A percentile compares a stretch with the other conserved stretches of the same genome.
These are phyloP conservation scores for Alternaria atra DNA, from an alignment of 2,329 filamentous ascomycete genomes.

Conservation along the genomic window DNA sequence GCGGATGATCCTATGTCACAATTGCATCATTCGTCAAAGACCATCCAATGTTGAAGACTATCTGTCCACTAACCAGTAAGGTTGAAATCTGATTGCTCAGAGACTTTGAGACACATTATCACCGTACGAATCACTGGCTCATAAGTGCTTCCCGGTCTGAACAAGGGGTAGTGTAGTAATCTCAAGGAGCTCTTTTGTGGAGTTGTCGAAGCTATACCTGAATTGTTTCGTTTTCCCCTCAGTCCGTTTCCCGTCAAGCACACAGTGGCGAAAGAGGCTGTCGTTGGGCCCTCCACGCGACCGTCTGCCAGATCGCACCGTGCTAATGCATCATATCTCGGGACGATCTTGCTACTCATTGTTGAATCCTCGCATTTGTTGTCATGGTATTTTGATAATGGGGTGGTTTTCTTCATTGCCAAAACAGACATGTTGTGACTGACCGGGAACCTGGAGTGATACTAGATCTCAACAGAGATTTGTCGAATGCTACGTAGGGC, in stretches of 20 bases:
- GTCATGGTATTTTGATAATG: background rate
- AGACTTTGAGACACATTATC: conserved; percentile 3
- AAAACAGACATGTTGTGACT: background rate
- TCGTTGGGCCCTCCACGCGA: background rate
- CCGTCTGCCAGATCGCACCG: background rate
- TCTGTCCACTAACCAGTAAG: background rate
- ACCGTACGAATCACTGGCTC: conserved; percentile 10
- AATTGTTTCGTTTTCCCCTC: conserved; percentile 22
- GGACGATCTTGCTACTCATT: conserved; percentile 1
- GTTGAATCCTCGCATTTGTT: background rate
- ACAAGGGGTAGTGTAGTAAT: background rate
- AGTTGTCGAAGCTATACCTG: conserved; percentile 17
- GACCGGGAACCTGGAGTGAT: background rate
- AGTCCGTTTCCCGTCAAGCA: conserved; percentile 24
- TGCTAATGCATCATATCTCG: conserved; percentile 2
- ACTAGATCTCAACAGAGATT: conserved; percentile 1
- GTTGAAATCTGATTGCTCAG: background rate
- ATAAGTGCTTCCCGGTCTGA: background rate
- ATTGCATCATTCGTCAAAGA: background rate
- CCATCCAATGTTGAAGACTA: background rate
- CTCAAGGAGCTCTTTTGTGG: conserved; percentile 7
- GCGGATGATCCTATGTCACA: background rate
- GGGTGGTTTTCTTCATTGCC: background rate
- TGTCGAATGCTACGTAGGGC: background rate
- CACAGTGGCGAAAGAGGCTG: background rate